Evolutionary conservation across 2,329 filamentous ascomycete species (phyloP).

Genomic region (Immersiporthe knoxdaviesiana): DNA sequence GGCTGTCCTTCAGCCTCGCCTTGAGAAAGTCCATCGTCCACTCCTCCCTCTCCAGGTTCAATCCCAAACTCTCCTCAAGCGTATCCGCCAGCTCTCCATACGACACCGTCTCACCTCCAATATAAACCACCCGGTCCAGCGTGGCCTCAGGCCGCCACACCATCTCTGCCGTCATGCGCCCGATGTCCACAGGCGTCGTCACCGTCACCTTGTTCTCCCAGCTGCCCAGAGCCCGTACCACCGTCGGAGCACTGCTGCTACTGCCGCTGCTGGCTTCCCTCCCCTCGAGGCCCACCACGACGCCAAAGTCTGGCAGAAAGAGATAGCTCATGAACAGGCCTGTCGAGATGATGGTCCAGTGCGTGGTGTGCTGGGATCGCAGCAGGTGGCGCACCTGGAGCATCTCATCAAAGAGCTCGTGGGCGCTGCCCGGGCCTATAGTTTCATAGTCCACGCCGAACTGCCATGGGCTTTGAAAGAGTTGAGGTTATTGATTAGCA

Average conservation of each 20-base stretch:
- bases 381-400: constrained; percentile 59
- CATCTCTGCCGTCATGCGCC: constrained; percentile 59
- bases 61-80: constrained; percentile 49
- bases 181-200: constrained; percentile 68
- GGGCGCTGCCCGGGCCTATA: constrained; percentile 60
- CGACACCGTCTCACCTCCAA: constrained; percentile 64
- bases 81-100: constrained; percentile 59
- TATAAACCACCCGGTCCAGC: constrained; percentile 54
- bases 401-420: constrained; percentile 72
- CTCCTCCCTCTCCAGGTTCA: constrained; percentile 50
- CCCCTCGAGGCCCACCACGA: constrained; percentile 53
- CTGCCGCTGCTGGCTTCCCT: background rate
- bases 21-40: constrained; percentile 52
- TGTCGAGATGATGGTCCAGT: constrained; percentile 69
- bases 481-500: background rate
- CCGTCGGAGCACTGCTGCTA: constrained; percentile 28
- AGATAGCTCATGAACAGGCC: constrained; percentile 74
- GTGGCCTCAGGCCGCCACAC: constrained; percentile 47
- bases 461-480: constrained; percentile 61
- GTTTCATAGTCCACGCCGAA: constrained; percentile 73
- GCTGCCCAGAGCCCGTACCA: constrained; percentile 58
- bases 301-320: constrained; percentile 64
- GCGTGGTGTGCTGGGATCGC: constrained; percentile 48
- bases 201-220: constrained; percentile 67
- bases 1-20: constrained; percentile 50